Evolutionary conservation across 192 early-diverging fungal species (phyloP).

Genomic region (Polychytrium aggregatum): DNA sequence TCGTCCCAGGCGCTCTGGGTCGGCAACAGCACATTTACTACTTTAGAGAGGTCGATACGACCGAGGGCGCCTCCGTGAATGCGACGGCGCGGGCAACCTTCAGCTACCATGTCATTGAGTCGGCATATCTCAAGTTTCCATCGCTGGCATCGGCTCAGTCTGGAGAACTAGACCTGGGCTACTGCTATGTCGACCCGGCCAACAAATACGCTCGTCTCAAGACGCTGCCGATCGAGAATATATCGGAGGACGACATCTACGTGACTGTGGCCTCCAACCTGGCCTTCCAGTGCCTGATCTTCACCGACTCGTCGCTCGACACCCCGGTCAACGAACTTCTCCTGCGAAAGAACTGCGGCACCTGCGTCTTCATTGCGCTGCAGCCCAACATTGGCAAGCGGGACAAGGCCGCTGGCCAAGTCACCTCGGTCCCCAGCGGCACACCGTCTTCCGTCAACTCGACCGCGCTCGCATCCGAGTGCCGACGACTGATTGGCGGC

Average conservation of each 20-base stretch:
- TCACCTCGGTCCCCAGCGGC: too few relatives aligned
- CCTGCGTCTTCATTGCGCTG: conserved; percentile 65
- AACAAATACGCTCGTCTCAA: conserved; percentile 64
- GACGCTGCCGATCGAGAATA: conserved; percentile 58
- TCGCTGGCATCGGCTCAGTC: conserved; percentile 36
- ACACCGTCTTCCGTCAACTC: conserved; percentile 5
- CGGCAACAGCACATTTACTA: conserved; percentile 37
- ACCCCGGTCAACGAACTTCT: conserved; percentile 30
- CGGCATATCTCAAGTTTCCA: conserved; percentile 33
- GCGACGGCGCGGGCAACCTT: conserved; percentile 42
- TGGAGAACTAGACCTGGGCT: conserved; percentile 61
- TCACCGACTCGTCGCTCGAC: conserved; percentile 34
- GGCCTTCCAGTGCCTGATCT: conserved; percentile 67
- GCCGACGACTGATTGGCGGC: conserved; percentile 73
- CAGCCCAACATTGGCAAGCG: conserved; percentile 52
- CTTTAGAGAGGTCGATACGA: conserved; percentile 27
- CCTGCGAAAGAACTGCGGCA: conserved; percentile 32
- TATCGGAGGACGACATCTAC: conserved; percentile 50
- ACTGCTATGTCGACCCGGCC: conserved; percentile 67
- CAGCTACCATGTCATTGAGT: conserved; percentile 34
- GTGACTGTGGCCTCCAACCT: conserved; percentile 72
- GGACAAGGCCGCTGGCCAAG: too few relatives aligned
- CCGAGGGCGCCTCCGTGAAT: conserved; percentile 1
- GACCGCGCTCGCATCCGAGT: not conserved
- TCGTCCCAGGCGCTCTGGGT: conserved; percentile 37